A percentile compares a stretch with the other conserved stretches of the same genome.
Evolutionary conservation across 352 stramenopile species (phyloP).

Genomic region (Globisporangium radiosum): DNA sequence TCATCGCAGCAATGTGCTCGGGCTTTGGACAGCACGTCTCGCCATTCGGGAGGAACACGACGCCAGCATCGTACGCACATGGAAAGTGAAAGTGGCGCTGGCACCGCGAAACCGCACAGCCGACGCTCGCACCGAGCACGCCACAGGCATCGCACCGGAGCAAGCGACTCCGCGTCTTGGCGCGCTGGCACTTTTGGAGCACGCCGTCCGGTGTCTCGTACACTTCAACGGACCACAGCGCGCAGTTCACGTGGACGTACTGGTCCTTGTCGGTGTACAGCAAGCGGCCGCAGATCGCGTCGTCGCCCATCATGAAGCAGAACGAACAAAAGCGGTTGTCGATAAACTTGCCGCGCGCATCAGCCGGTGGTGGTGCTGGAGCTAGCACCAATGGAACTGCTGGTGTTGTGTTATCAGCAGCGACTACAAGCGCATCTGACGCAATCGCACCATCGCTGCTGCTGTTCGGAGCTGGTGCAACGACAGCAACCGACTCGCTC

Average conservation of each 20-base stretch:
- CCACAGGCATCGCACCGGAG: conserved; percentile 90
- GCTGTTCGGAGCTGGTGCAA: too few relatives aligned
- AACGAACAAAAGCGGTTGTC: conserved; percentile 75
- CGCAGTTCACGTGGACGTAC: conserved; percentile 92
- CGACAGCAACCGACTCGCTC: background rate
- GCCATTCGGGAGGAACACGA: conserved; percentile 60
- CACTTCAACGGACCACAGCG: conserved; percentile 90
- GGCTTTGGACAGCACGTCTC: conserved; percentile 60
- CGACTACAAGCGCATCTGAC: background rate
- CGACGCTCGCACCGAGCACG: conserved; percentile 87
- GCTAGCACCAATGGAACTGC: too few relatives aligned
- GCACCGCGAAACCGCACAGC: conserved; percentile 85
- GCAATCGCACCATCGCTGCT: background rate
- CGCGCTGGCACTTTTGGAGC: conserved; percentile 86
- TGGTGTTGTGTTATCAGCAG: too few relatives aligned
- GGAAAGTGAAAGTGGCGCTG: conserved; percentile 91
- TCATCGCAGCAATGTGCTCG: conserved; percentile 45
- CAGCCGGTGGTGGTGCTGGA: background rate
- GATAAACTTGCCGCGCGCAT: conserved; percentile 18
- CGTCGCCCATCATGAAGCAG: conserved; percentile 81
- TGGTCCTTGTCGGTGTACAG: conserved; percentile 76
- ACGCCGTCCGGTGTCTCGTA: conserved; percentile 71
- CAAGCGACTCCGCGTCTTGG: conserved; percentile 78
- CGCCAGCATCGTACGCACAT: conserved; percentile 78
- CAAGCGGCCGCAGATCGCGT: conserved; percentile 61